Evolutionary conservation across 805 yeast species (phyloP).

Genomic region (Myxozyma mucilagina): DNA sequence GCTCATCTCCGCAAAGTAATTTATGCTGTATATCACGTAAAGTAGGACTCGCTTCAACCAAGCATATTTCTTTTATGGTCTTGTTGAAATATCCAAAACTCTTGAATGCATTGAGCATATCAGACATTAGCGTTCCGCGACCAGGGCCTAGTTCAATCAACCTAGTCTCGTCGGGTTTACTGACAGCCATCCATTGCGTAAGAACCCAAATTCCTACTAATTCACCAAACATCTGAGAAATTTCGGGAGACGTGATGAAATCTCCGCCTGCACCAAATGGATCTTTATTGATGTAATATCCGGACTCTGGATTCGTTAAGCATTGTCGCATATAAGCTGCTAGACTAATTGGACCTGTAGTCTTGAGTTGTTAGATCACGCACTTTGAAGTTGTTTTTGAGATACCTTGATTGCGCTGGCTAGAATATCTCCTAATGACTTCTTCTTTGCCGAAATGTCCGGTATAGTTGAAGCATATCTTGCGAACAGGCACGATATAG

Average conservation of each 20-base stretch:
- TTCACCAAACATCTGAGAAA: constrained; percentile 84
- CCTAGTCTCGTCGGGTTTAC: constrained; percentile 51
- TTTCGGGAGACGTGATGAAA: constrained; percentile 83
- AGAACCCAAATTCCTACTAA: constrained; percentile 70
- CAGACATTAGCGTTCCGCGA: constrained; percentile 73
- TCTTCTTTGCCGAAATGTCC: constrained; percentile 14
- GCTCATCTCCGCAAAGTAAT: constrained; percentile 46
- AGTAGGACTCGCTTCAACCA: constrained; percentile 73
- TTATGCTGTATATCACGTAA: constrained; percentile 57
- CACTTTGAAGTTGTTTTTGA: neutral
- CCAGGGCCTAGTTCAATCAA: constrained; percentile 86
- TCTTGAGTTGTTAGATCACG: constrained; percentile 35
- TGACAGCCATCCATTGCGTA: constrained; percentile 57
- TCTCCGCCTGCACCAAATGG: constrained; percentile 73
- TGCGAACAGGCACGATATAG: neutral
- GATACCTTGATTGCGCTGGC: constrained; percentile 38
- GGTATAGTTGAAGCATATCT: constrained; percentile 6
- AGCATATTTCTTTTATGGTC: constrained; percentile 44
- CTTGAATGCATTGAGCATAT: constrained; percentile 45
- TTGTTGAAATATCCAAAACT: constrained; percentile 40
- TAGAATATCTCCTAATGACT: constrained; percentile 37
- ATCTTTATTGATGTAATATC: constrained; percentile 76
- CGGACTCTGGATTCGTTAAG: constrained; percentile 70
- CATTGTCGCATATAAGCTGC: constrained; percentile 80
- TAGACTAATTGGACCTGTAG: constrained; percentile 76